Evolutionary conservation across 805 yeast species (phyloP).

Genomic region (Sporopachydermia quercuum): DNA sequence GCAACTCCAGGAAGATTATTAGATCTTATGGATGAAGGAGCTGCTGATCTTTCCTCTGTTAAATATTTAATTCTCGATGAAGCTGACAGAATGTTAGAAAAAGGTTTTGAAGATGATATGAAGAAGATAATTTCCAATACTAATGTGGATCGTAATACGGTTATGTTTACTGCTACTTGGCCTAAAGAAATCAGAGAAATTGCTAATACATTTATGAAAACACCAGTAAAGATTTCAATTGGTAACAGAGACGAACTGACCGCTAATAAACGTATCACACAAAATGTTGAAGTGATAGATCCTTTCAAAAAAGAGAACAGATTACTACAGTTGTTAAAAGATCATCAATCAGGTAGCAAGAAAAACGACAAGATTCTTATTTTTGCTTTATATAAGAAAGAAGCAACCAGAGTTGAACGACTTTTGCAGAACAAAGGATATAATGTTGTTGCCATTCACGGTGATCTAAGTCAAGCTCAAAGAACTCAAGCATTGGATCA

Average conservation of each 20-base stretch:
- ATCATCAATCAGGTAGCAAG: constrained; percentile 53
- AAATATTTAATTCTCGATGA: constrained; percentile 84
- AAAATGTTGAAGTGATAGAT: constrained; percentile 85
- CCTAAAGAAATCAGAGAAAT: constrained; percentile 95
- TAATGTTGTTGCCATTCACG: constrained; percentile 86
- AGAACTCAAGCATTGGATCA: constrained; percentile 76
- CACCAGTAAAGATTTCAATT: constrained; percentile 80
- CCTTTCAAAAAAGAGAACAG: constrained; percentile 67
- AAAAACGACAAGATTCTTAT: constrained; percentile 73
- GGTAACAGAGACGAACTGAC: constrained; percentile 90
- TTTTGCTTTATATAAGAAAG: constrained; percentile 92
- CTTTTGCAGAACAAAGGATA: constrained; percentile 59
- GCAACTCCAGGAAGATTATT: constrained; percentile 98
- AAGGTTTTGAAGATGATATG: constrained; percentile 95
- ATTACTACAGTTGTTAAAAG: constrained; percentile 52
- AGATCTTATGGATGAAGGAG: constrained; percentile 81
- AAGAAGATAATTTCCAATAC: constrained; percentile 61
- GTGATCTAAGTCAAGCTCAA: constrained; percentile 85
- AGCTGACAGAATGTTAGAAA: constrained; percentile 97
- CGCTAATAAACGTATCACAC: constrained; percentile 90
- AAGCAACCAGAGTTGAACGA: constrained; percentile 82
- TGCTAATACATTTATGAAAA: constrained; percentile 70
- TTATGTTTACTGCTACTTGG: constrained; percentile 99
- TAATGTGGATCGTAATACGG: constrained; percentile 59
- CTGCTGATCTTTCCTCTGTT: constrained; percentile 51